Percentiles rank a stretch among this genome's conserved stretches.
Conservation (phyloP, 768 basidiomycete genomes). For the Boletus bicolor region DNA sequence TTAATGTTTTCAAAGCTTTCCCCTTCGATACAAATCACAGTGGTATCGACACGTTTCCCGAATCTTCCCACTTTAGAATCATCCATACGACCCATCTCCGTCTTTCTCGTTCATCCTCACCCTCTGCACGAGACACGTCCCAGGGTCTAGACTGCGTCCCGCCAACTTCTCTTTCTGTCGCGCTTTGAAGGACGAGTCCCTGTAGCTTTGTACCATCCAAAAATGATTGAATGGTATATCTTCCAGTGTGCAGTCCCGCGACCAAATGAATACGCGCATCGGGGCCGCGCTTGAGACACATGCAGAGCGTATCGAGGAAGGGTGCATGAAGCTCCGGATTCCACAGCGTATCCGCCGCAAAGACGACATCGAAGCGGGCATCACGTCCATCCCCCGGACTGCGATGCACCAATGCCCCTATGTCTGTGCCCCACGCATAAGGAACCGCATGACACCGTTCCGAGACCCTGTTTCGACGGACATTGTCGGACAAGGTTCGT, state of each 20-base stretch:
- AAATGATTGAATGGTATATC: constrained; percentile 68
- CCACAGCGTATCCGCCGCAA: constrained; percentile 81
- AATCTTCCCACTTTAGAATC: constrained; percentile 45
- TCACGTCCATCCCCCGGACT: constrained; percentile 19
- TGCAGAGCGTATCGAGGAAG: constrained; percentile 51
- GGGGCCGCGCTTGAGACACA: constrained; percentile 42
- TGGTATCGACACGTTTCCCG: constrained; percentile 13
- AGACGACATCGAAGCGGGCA: constrained; percentile 54
- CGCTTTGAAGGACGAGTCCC: constrained; percentile 46
- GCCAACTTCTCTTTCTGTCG: constrained; percentile 46
- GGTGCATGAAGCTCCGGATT: constrained; percentile 56
- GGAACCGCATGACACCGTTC: constrained; percentile 51
- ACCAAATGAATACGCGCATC: constrained; percentile 60
- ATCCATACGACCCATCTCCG: constrained; percentile 74
- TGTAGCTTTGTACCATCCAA: constrained; percentile 31
- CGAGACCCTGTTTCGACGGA: constrained; percentile 46
- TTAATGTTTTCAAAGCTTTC: background rate
- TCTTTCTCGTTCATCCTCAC: constrained; percentile 65
- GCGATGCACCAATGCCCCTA: constrained; percentile 19
- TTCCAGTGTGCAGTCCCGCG: constrained; percentile 73
- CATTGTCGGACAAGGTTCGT: constrained; percentile 53
- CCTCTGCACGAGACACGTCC: constrained; percentile 47
- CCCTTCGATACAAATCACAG: background rate
- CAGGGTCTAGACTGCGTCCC: constrained; percentile 44
- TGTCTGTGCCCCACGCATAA: constrained; percentile 64